Evolutionary conservation across 2,329 filamentous ascomycete genomes (phyloP).

Genomic region (Cladosporium oxysporum): DNA sequence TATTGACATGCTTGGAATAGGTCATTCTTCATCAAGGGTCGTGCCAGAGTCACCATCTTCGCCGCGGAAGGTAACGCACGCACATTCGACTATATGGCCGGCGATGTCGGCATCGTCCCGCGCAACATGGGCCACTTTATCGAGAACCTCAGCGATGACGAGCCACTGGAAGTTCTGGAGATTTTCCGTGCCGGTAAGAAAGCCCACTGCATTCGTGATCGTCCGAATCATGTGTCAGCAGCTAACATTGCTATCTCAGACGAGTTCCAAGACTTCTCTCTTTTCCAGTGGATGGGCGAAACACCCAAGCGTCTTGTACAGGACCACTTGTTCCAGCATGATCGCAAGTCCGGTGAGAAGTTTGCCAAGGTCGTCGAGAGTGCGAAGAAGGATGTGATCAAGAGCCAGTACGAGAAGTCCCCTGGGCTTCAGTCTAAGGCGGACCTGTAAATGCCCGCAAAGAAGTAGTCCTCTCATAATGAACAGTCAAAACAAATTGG

Average conservation of each 20-base stretch:
- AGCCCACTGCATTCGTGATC: neutral
- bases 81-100: constrained; percentile 74
- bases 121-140: constrained; percentile 78
- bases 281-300: constrained; percentile 76
- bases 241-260: constrained; percentile 39
- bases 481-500: neutral
- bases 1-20: constrained; percentile 5
- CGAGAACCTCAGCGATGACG: constrained; percentile 73
- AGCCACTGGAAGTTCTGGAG: constrained; percentile 74
- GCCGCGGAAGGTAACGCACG: constrained; percentile 67
- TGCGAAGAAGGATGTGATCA: constrained; percentile 57
- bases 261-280: constrained; percentile 70
- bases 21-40: constrained; percentile 73
- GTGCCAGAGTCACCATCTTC: constrained; percentile 73
- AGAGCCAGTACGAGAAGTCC: constrained; percentile 25
- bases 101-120: constrained; percentile 76
- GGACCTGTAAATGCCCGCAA: neutral
- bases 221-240: neutral
- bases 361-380: constrained; percentile 65
- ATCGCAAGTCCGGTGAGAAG: constrained; percentile 60
- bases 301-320: constrained; percentile 64
- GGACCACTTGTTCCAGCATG: constrained; percentile 66
- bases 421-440: constrained; percentile 15
- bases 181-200: constrained; percentile 55
- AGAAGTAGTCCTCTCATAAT: neutral